phyloP scores from a whole-genome alignment of 345 rosid genomes.

The Angophora floribunda region DNA sequence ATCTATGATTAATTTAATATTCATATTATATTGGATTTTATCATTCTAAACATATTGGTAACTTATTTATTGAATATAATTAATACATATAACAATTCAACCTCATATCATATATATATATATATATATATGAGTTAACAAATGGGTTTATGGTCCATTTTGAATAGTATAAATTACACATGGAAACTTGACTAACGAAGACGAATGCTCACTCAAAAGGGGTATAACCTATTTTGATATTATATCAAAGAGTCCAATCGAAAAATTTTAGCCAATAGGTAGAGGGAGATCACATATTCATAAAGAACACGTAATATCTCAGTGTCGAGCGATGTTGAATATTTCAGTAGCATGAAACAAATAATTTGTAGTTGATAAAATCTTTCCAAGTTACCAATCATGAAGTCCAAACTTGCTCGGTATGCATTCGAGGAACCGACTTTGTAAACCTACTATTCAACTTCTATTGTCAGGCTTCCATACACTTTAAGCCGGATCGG shows the following conservation, averaged over 20 bases:
- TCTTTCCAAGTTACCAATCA: background rate
- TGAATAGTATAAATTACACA: background rate
- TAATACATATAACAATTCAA: background rate
- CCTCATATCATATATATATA: too few relatives aligned
- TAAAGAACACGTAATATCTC: too few relatives aligned
- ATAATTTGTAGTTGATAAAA: background rate
- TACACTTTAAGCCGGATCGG: accelerated
- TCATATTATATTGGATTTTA: background rate
- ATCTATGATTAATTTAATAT: background rate
- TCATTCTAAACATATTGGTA: background rate
- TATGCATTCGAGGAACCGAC: background rate
- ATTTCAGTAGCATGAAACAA: background rate
- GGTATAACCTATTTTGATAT: background rate
- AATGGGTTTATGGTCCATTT: background rate
- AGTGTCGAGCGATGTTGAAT: accelerated
- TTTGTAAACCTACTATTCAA: background rate
- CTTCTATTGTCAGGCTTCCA: background rate
- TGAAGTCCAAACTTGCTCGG: background rate
- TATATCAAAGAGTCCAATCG: accelerated
- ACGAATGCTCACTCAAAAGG: background rate
- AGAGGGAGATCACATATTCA: background rate
- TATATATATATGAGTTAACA: background rate
- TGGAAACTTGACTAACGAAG: background rate
- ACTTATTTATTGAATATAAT: background rate
- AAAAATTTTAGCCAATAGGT: background rate